These are phyloP conservation scores for Amniculicola lignicola DNA, from an alignment of 495 filamentous ascomycete genomes.

Conservation along the genomic window DNA sequence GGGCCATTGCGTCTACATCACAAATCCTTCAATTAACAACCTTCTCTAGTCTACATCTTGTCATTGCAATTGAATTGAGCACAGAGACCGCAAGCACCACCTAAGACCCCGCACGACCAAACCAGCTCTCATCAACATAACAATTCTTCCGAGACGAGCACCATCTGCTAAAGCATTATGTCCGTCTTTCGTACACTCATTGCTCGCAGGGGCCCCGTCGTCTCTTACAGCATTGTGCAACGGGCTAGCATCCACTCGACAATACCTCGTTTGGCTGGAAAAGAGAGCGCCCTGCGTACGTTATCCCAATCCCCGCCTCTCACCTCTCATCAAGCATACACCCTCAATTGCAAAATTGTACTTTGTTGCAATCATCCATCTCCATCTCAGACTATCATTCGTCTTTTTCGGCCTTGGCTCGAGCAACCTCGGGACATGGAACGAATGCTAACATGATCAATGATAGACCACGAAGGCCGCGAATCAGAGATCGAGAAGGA, in stretches of 20 bases:
- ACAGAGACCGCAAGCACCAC: too few species aligned
- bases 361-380: too few species aligned
- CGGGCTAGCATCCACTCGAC: slow-evolving; percentile 17
- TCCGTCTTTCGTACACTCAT: slow-evolving; percentile 15
- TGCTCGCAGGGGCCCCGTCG: slow-evolving; percentile 13
- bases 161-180: slow-evolving; percentile 16
- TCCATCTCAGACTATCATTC: too few species aligned
- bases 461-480: slow-evolving; percentile 38
- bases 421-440: not conserved
- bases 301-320: not conserved
- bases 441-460: slow-evolving; percentile 19
- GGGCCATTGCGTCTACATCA: not conserved
- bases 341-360: too few species aligned
- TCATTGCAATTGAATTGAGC: too few species aligned
- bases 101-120: too few species aligned
- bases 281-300: slow-evolving; percentile 38
- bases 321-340: not conserved
- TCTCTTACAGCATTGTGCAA: slow-evolving; percentile 21
- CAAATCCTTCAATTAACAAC: too few species aligned
- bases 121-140: too few species aligned
- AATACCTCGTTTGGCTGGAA: slow-evolving; percentile 29
- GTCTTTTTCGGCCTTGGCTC: too few species aligned
- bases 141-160: too few species aligned
- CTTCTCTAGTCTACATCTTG: too few species aligned
- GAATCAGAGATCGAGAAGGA: slow-evolving; percentile 58